These are phyloP conservation scores for Mucor irregularis DNA, from an alignment of 371 early-diverging fungal genomes.

Conservation along the genomic window DNA sequence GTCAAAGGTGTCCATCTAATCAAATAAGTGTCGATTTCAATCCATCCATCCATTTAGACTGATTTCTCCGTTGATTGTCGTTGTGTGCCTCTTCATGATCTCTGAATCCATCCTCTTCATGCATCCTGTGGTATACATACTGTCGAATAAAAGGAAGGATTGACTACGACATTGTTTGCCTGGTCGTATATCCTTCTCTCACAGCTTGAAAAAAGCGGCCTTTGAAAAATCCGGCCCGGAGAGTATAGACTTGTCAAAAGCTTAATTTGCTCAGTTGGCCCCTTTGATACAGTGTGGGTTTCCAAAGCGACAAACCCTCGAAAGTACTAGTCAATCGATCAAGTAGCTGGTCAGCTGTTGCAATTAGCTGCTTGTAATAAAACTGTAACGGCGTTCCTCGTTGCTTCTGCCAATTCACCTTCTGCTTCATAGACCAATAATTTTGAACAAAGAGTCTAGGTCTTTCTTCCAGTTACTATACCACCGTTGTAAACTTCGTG, in stretches of 20 bases:
- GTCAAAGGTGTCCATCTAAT: neutral
- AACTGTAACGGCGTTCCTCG: conserved; percentile 3
- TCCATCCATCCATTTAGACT: conserved; percentile 8
- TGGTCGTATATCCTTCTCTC: conserved; percentile 4
- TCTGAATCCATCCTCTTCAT: conserved; percentile 1
- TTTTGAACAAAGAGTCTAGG: conserved; percentile 13
- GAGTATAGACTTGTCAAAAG: no score
- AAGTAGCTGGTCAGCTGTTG: conserved; percentile 13
- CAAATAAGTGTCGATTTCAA: neutral
- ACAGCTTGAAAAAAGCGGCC: neutral
- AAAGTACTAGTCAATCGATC: conserved; percentile 14
- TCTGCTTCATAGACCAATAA: conserved; percentile 19
- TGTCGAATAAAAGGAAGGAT: conserved; percentile 27
- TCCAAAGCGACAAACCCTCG: conserved; percentile 1
- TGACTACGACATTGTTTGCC: conserved; percentile 7
- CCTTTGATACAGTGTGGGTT: conserved; percentile 8
- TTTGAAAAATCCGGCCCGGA: conserved; percentile 1
- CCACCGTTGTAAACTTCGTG: conserved; percentile 19
- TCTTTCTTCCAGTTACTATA: conserved; percentile 13
- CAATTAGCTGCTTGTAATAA: conserved; percentile 13
- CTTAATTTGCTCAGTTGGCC: no score
- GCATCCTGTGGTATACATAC: conserved; percentile 22
- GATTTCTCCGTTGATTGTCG: neutral
- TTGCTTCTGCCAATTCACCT: conserved; percentile 17
- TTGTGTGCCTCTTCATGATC: neutral